These are phyloP conservation scores for Synchytrium microbalum DNA, from an alignment of 371 early-diverging fungal genomes.

Conservation along the genomic window DNA sequence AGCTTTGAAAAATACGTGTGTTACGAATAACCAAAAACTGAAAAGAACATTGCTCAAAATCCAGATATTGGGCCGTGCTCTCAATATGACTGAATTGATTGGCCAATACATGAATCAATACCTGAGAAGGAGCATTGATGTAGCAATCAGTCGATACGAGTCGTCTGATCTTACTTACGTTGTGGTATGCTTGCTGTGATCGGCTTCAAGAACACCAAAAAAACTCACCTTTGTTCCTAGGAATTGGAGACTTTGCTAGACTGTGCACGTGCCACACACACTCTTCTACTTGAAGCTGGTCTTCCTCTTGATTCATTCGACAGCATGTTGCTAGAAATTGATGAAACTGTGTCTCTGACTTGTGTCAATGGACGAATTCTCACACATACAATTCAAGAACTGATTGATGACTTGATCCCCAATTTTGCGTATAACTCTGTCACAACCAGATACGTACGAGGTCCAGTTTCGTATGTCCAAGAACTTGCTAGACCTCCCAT, in stretches of 20 bases:
- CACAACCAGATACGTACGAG: constrained; percentile 26
- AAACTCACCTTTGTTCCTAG: constrained; percentile 5
- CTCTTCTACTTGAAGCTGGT: constrained; percentile 15
- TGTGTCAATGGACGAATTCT: constrained; percentile 32
- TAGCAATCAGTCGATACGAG: constrained; percentile 35
- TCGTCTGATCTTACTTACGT: constrained; percentile 29
- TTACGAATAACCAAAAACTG: too few species aligned
- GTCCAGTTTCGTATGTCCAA: constrained; percentile 19
- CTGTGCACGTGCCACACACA: constrained; percentile 21
- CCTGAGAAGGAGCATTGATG: constrained; percentile 32
- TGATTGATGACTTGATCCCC: constrained; percentile 29
- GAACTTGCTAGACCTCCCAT: constrained; percentile 16
- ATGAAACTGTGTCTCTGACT: constrained; percentile 24
- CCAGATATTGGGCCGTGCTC: constrained; percentile 24
- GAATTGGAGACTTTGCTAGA: constrained; percentile 35
- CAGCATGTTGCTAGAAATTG: constrained; percentile 34
- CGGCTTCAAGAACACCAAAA: background rate
- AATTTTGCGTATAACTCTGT: constrained; percentile 31
- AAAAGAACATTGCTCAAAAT: background rate
- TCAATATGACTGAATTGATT: constrained; percentile 27
- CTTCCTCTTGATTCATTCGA: constrained; percentile 34
- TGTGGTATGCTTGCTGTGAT: constrained; percentile 15
- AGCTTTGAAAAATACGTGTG: background rate
- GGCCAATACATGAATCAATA: constrained; percentile 28
- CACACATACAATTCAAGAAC: constrained; percentile 30